phyloP scores from a whole-genome alignment of 1,284 basidiomycete genomes.

The Papiliotrema terrestris region DNA sequence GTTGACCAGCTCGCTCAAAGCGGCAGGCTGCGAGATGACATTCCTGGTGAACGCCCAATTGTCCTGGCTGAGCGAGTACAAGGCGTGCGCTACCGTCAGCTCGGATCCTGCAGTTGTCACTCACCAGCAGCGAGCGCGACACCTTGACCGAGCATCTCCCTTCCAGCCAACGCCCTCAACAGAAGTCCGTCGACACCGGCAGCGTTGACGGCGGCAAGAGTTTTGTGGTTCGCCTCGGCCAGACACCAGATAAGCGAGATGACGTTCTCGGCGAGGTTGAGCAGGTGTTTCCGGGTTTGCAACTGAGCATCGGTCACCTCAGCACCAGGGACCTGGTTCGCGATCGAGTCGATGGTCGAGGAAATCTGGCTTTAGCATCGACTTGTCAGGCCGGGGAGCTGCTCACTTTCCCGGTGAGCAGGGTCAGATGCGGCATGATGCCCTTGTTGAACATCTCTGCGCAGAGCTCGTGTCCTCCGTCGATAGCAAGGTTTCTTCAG shows the following conservation, averaged over 20 bases:
- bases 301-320: slow-evolving; percentile 56
- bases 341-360: slow-evolving; percentile 63
- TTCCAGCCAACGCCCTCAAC: slow-evolving; percentile 72
- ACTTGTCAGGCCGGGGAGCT: not conserved
- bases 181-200: slow-evolving; percentile 72
- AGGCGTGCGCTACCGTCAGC: slow-evolving; percentile 66
- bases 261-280: slow-evolving; percentile 83
- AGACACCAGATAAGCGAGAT: slow-evolving; percentile 89
- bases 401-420: slow-evolving; percentile 43
- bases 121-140: slow-evolving; percentile 75
- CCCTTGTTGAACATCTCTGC: slow-evolving; percentile 97
- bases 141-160: slow-evolving; percentile 62
- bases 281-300: slow-evolving; percentile 65
- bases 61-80: slow-evolving; percentile 86
- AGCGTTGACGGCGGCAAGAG: slow-evolving; percentile 77
- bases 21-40: slow-evolving; percentile 60
- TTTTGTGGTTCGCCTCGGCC: slow-evolving; percentile 78
- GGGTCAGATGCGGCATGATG: slow-evolving; percentile 60
- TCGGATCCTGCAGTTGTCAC: slow-evolving; percentile 9
- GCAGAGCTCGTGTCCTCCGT: slow-evolving; percentile 88
- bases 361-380: slow-evolving; percentile 60
- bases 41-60: slow-evolving; percentile 66
- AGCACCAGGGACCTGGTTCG: slow-evolving; percentile 44
- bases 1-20: slow-evolving; percentile 66
- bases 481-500: slow-evolving; percentile 81